Evolutionary conservation across 2,329 filamentous ascomycete species (phyloP).

Genomic region (Pestalotiopsis sp.): DNA sequence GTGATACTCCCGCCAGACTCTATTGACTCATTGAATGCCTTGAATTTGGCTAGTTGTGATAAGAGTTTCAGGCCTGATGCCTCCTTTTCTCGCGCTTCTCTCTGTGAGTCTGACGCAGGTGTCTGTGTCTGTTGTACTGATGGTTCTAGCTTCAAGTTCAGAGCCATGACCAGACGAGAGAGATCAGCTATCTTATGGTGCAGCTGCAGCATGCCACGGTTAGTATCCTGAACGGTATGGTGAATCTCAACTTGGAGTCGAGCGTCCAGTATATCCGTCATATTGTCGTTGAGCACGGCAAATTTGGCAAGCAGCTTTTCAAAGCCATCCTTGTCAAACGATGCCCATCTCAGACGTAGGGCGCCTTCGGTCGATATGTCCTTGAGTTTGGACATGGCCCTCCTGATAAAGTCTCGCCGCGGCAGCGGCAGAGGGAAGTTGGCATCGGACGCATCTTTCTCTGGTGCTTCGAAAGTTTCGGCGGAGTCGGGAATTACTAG

Average conservation of each 20-base stretch:
- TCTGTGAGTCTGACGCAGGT: slow-evolving; percentile 36
- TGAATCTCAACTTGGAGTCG: slow-evolving; percentile 50
- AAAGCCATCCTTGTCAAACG: slow-evolving; percentile 50
- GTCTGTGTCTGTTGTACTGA: slow-evolving; percentile 24
- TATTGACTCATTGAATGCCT: slow-evolving; percentile 52
- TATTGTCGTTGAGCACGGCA: slow-evolving; percentile 48
- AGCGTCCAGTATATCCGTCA: slow-evolving; percentile 50
- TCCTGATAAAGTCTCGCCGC: slow-evolving; percentile 46
- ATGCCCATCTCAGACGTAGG: slow-evolving; percentile 43
- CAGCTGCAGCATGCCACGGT: slow-evolving; percentile 48
- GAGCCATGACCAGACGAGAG: slow-evolving; percentile 47
- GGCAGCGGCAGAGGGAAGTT: slow-evolving; percentile 46
- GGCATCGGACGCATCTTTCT: slow-evolving; percentile 46
- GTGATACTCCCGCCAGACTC: slow-evolving; percentile 34
- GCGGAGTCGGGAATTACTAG: slow-evolving; percentile 37
- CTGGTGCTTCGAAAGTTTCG: slow-evolving; percentile 38
- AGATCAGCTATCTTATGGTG: slow-evolving; percentile 50
- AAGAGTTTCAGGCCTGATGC: slow-evolving; percentile 43
- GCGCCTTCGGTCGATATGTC: slow-evolving; percentile 37
- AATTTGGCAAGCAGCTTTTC: slow-evolving; percentile 47
- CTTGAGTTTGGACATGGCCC: slow-evolving; percentile 43
- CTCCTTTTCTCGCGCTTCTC: slow-evolving; percentile 34
- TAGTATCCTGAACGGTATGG: slow-evolving; percentile 50
- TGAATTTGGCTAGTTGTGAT: slow-evolving; percentile 51
- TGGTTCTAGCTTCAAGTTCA: slow-evolving; percentile 45